phyloP scores from a whole-genome alignment of 1,139 yeast genomes.

The Yamadazyma diospyri region DNA sequence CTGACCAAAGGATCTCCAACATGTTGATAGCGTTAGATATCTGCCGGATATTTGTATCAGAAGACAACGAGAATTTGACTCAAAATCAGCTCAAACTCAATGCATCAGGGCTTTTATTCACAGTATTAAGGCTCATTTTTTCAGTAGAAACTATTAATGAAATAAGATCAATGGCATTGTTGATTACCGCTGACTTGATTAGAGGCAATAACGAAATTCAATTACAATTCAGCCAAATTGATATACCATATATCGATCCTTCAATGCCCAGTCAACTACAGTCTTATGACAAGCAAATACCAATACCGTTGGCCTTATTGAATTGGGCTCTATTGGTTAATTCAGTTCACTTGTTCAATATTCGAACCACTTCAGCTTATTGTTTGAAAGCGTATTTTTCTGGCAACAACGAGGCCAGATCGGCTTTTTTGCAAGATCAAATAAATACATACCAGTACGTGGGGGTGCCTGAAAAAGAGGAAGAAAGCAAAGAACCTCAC shows the following conservation, averaged over 20 bases:
- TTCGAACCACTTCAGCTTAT: conserved; percentile 67
- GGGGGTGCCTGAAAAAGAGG: neutral
- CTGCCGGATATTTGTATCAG: conserved; percentile 67
- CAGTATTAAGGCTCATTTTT: conserved; percentile 68
- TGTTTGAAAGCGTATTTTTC: conserved; percentile 68
- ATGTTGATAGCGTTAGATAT: conserved; percentile 67
- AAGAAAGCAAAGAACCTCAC: neutral
- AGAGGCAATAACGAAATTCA: conserved; percentile 63
- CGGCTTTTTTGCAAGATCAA: conserved; percentile 64
- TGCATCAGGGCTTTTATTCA: conserved; percentile 59
- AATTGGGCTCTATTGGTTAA: conserved; percentile 80
- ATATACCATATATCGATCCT: conserved; percentile 90
- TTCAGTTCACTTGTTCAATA: conserved; percentile 80
- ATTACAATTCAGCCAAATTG: conserved; percentile 68
- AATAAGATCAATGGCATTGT: conserved; percentile 63
- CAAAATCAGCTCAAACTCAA: conserved; percentile 63
- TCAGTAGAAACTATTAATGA: conserved; percentile 57
- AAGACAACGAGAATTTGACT: conserved; percentile 65
- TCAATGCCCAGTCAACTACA: conserved; percentile 54
- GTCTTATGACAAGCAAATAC: conserved; percentile 36
- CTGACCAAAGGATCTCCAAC: conserved; percentile 68
- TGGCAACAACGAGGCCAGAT: conserved; percentile 60
- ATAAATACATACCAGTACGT: conserved; percentile 41
- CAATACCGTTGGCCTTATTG: conserved; percentile 71
- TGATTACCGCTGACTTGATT: conserved; percentile 76